Evolutionary conservation across 176 grass and related monocot genomes (phyloP).

Genomic region (Puccinellia tenuiflora): DNA sequence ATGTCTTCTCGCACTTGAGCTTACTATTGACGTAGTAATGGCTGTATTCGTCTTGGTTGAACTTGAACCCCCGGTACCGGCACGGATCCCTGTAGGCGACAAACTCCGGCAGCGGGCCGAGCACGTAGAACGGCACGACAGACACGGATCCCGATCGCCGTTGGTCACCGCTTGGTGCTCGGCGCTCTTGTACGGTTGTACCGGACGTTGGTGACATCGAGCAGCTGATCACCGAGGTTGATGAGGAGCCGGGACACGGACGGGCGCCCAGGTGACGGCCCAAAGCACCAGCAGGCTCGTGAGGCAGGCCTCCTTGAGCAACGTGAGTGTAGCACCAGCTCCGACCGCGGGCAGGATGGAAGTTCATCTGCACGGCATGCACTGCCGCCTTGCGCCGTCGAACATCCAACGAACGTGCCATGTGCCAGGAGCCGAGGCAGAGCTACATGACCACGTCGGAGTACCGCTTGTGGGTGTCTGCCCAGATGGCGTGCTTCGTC

Average conservation of each 20-base stretch:
- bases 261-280: too few relatives aligned
- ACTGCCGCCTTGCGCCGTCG: constrained; percentile 66
- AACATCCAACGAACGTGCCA: constrained; percentile 50
- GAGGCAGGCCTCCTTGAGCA: too few relatives aligned
- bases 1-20: constrained; percentile 80
- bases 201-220: constrained; percentile 65
- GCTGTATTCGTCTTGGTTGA: constrained; percentile 72
- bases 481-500: constrained; percentile 37
- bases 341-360: constrained; percentile 67
- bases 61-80: constrained; percentile 63
- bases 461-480: too few relatives aligned
- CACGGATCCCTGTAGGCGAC: constrained; percentile 32
- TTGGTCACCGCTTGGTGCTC: constrained; percentile 61
- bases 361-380: constrained; percentile 75
- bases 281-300: too few relatives aligned
- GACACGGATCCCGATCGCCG: constrained; percentile 41
- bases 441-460: constrained; percentile 33
- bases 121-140: constrained; percentile 66
- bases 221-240: constrained; percentile 53
- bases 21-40: constrained; percentile 62
- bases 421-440: constrained; percentile 40
- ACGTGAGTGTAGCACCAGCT: constrained; percentile 48
- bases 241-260: too few relatives aligned
- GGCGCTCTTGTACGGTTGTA: constrained; percentile 82
- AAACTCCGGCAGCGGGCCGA: constrained; percentile 65